Conservation (phyloP, 805 yeast genomes). For the Starmerella bombi region DNA sequence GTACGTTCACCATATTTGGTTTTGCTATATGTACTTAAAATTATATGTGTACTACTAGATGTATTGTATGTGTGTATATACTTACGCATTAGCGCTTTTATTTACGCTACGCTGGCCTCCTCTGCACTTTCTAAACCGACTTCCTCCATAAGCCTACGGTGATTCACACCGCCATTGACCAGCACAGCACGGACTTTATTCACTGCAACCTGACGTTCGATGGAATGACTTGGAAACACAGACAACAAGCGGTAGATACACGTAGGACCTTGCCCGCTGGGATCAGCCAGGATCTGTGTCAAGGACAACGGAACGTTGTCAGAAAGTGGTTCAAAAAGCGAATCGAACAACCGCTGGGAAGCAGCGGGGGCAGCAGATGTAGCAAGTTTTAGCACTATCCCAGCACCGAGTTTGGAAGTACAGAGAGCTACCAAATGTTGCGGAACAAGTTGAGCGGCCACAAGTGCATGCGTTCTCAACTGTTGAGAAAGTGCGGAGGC, state of each 20-base stretch:
- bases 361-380: constrained; percentile 44
- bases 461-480: constrained; percentile 35
- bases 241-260: constrained; percentile 69
- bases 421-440: constrained; percentile 46
- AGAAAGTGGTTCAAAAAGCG: constrained; percentile 38
- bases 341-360: constrained; percentile 37
- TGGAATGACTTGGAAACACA: constrained; percentile 44
- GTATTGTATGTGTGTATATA: neutral
- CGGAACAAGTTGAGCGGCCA: constrained; percentile 51
- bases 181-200: constrained; percentile 51
- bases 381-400: constrained; percentile 64
- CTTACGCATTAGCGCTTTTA: neutral
- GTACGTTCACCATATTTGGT: too few species aligned
- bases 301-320: constrained; percentile 34
- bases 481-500: constrained; percentile 36
- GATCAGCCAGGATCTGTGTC: constrained; percentile 51
- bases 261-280: constrained; percentile 49
- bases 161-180: constrained; percentile 42
- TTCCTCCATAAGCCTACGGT: constrained; percentile 80
- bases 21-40: too few species aligned
- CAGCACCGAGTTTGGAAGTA: constrained; percentile 70
- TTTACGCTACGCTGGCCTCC: neutral
- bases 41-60: neutral
- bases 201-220: constrained; percentile 43
- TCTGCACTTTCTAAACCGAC: constrained; percentile 44